Evolutionary conservation across 192 early-diverging fungal genomes (phyloP).

Genomic region (Umbelopsis sp.): DNA sequence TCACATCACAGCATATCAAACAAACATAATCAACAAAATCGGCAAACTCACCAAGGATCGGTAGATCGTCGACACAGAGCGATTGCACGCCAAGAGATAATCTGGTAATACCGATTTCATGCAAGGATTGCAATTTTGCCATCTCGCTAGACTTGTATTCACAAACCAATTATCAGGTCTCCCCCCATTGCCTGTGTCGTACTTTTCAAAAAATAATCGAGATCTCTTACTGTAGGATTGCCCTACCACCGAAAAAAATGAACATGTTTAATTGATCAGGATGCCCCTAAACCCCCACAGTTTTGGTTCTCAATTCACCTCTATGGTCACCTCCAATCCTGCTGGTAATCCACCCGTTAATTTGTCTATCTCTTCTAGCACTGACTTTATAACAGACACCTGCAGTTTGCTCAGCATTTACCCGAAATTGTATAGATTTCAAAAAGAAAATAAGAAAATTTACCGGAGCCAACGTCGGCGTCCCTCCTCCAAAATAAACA

Average conservation of each 20-base stretch:
- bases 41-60: constrained; percentile 32
- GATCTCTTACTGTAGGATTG: constrained; percentile 52
- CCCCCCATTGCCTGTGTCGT: background rate
- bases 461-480: constrained; percentile 37
- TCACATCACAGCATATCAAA: no score
- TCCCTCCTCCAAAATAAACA: constrained; percentile 61
- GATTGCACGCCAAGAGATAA: constrained; percentile 59
- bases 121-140: constrained; percentile 34
- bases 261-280: background rate
- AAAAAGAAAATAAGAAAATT: background rate
- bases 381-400: constrained; percentile 44
- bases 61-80: constrained; percentile 42
- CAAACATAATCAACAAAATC: background rate
- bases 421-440: background rate
- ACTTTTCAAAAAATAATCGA: background rate
- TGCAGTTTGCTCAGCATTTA: background rate
- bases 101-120: constrained; percentile 51
- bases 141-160: constrained; percentile 28
- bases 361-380: constrained; percentile 41
- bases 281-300: background rate
- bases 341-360: constrained; percentile 27
- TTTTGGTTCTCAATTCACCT: constrained; percentile 37
- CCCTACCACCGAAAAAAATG: constrained; percentile 31
- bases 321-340: constrained; percentile 54
- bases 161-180: background rate